Conservation (phyloP, 1,284 basidiomycete genomes). For the Laetiporus sulphureus region DNA sequence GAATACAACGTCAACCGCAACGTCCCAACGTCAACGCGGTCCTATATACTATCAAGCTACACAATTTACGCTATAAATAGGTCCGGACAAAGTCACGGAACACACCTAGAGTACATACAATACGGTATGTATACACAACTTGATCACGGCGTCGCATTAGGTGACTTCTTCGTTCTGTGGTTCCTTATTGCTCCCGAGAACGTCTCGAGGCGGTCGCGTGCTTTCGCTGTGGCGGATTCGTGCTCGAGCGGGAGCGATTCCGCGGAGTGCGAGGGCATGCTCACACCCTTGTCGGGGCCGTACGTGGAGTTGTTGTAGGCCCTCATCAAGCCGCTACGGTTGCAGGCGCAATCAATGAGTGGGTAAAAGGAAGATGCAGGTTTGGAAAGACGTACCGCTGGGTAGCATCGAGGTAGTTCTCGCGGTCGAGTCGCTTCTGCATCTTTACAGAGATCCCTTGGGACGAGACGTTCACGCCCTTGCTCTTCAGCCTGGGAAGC, state of each 20-base stretch:
- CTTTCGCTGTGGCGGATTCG: neutral
- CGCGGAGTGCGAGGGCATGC: conserved; percentile 4
- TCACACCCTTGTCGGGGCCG: conserved; percentile 2
- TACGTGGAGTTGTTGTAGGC: conserved; percentile 3
- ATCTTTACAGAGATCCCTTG: conserved; percentile 61
- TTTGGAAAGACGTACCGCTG: conserved; percentile 45
- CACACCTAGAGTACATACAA: neutral
- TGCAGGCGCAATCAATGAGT: neutral
- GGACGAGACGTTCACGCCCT: conserved; percentile 46
- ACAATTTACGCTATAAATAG: no score
- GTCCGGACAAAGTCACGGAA: no score
- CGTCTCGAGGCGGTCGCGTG: conserved; percentile 1
- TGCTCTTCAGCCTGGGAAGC: conserved; percentile 52
- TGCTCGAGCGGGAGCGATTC: conserved; percentile 1
- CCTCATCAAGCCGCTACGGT: conserved; percentile 7
- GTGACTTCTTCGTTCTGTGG: no score
- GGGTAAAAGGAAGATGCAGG: neutral
- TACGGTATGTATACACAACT: no score
- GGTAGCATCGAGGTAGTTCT: conserved; percentile 64
- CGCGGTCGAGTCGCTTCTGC: conserved; percentile 44
- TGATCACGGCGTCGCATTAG: no score
- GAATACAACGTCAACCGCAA: no score
- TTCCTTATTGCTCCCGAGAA: neutral
- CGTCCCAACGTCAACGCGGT: no score
- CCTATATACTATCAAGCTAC: no score